Evolutionary conservation across 352 stramenopile species (phyloP).

Genomic region (Phytophthora pseudosyringae): DNA sequence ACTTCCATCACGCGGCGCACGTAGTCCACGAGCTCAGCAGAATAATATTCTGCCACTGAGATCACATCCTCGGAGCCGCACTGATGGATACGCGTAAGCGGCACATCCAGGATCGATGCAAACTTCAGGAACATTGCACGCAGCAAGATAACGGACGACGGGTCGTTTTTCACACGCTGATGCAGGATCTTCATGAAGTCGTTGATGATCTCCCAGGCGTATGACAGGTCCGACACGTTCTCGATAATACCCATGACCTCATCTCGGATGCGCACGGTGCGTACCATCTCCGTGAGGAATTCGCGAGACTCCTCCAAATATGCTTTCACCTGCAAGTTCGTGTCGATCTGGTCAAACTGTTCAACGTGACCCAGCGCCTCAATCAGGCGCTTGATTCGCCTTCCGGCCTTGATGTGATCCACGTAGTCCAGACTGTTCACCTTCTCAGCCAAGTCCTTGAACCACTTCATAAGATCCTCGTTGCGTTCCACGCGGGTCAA

Average conservation of each 20-base stretch:
- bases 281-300: slow-evolving; percentile 95
- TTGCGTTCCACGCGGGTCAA: slow-evolving; percentile 93
- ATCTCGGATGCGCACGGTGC: slow-evolving; percentile 93
- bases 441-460: slow-evolving; percentile 91
- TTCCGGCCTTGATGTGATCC: slow-evolving; percentile 93
- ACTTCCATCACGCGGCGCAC: slow-evolving; percentile 95
- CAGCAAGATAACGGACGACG: slow-evolving; percentile 92
- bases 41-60: slow-evolving; percentile 95
- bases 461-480: slow-evolving; percentile 94
- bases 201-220: slow-evolving; percentile 95
- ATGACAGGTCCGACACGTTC: slow-evolving; percentile 95
- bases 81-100: slow-evolving; percentile 93
- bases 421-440: slow-evolving; percentile 91
- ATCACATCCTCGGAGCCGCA: slow-evolving; percentile 92
- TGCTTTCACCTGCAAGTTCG: slow-evolving; percentile 95
- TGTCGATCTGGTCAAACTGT: slow-evolving; percentile 96
- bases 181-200: slow-evolving; percentile 96
- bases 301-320: slow-evolving; percentile 93
- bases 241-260: slow-evolving; percentile 93
- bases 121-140: slow-evolving; percentile 96
- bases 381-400: slow-evolving; percentile 95
- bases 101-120: slow-evolving; percentile 94
- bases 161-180: slow-evolving; percentile 92
- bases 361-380: slow-evolving; percentile 95
- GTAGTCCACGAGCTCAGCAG: slow-evolving; percentile 93